These are phyloP conservation scores for Mimosa pudica DNA, from an alignment of 306 rosid genomes.

Conservation along the genomic window DNA sequence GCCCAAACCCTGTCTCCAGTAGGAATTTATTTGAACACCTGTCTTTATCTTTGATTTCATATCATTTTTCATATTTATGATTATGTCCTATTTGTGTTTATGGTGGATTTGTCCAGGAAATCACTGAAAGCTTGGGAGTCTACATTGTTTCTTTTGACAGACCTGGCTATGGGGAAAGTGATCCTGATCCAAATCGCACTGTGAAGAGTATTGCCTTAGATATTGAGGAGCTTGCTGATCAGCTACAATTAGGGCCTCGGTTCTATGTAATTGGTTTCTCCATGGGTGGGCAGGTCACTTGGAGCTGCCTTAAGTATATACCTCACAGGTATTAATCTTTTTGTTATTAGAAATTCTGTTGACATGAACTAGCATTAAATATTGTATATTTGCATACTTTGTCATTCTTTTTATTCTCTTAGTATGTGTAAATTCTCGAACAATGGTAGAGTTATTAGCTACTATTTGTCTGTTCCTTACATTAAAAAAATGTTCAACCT, in stretches of 20 bases:
- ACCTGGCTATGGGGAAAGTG: conserved; percentile 97
- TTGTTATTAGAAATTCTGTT: neutral
- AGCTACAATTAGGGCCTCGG: conserved; percentile 69
- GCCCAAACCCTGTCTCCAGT: conserved; percentile 46
- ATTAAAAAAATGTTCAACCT: conserved; percentile 12
- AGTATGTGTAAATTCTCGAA: neutral
- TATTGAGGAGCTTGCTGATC: conserved; percentile 90
- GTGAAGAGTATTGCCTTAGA: conserved; percentile 72
- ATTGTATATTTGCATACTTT: neutral
- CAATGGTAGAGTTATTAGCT: neutral
- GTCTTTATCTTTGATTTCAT: neutral
- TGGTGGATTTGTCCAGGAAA: conserved; percentile 49
- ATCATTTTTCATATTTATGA: neutral
- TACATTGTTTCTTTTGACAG: conserved; percentile 76
- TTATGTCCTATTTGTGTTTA: conserved; percentile 28
- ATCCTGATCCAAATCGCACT: conserved; percentile 81
- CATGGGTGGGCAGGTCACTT: conserved; percentile 80
- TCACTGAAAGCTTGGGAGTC: conserved; percentile 61
- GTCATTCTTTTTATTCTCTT: conserved; percentile 6
- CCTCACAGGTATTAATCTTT: conserved; percentile 69
- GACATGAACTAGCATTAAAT: neutral
- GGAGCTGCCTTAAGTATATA: conserved; percentile 84
- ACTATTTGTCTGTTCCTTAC: conserved; percentile 15
- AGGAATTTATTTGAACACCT: neutral
- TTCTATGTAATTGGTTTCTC: conserved; percentile 74